Evolutionary conservation across 208 protist species (phyloP).

Genomic region (Balamuthia mandrillaris): DNA sequence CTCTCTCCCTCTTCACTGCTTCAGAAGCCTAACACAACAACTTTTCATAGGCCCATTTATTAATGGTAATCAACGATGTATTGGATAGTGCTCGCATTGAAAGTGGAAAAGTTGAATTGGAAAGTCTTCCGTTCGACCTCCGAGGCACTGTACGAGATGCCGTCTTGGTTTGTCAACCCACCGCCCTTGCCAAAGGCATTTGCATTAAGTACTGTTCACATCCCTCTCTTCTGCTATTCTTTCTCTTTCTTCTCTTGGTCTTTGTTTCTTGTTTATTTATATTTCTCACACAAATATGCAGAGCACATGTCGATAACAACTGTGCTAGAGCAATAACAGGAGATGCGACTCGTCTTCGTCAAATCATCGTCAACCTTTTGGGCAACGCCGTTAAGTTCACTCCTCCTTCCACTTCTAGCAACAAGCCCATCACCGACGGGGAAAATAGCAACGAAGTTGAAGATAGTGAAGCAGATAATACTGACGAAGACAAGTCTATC

Average conservation of each 20-base stretch:
- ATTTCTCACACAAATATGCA: not conserved
- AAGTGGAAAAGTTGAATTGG: not conserved
- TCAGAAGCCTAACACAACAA: too few species aligned
- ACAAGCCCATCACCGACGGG: not conserved
- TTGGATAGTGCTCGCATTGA: slow-evolving; percentile 6
- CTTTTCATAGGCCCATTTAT: slow-evolving; percentile 19
- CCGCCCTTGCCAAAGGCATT: not conserved
- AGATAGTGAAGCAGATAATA: too few species aligned
- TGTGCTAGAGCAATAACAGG: not conserved
- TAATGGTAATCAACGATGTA: not conserved
- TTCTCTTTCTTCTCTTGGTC: not conserved
- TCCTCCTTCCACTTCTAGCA: too few species aligned
- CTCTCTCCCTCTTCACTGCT: too few species aligned
- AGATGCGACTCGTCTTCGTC: slow-evolving; percentile 29
- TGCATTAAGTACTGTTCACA: not conserved
- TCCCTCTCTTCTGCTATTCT: not conserved
- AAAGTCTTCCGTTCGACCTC: not conserved
- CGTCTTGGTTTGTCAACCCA: not conserved
- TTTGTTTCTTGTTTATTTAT: too few species aligned
- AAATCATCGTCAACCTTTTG: slow-evolving; percentile 58
- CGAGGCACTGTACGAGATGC: not conserved
- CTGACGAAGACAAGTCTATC: too few species aligned
- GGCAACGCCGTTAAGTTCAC: slow-evolving; percentile 64
- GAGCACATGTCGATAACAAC: not conserved
- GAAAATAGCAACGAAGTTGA: too few species aligned